Percentiles rank a stretch among this genome's conserved stretches.
These are phyloP conservation scores for Metschnikowia orientalis DNA, from an alignment of 805 yeast species.

Conservation along the genomic window DNA sequence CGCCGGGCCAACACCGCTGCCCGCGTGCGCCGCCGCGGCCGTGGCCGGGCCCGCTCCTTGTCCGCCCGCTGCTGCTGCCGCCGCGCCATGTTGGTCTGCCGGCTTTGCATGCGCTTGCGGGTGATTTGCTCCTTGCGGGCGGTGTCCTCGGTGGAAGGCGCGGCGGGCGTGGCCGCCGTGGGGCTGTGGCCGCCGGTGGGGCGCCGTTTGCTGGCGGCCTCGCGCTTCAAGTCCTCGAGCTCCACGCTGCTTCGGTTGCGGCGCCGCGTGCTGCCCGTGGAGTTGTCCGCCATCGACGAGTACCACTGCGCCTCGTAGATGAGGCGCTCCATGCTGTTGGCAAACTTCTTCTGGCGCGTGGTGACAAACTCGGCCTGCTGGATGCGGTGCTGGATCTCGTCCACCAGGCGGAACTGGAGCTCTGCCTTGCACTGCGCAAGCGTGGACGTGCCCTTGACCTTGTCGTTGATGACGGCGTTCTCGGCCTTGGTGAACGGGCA, in stretches of 20 bases:
- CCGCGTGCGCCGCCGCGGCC: slow-evolving; percentile 4
- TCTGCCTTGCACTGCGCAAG: slow-evolving; percentile 14
- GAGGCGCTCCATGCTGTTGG: slow-evolving; percentile 27
- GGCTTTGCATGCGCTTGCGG: slow-evolving; percentile 7
- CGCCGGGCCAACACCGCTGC: slow-evolving; percentile 1
- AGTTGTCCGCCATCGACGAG: slow-evolving; percentile 19
- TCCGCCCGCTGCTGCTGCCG: slow-evolving; percentile 2
- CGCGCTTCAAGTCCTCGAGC: slow-evolving; percentile 13
- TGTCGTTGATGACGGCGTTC: slow-evolving; percentile 17
- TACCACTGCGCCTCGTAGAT: slow-evolving; percentile 41
- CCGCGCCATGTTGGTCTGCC: slow-evolving; percentile 7
- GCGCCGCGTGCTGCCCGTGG: slow-evolving; percentile 14
- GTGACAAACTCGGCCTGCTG: slow-evolving; percentile 24
- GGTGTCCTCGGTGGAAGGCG: no score
- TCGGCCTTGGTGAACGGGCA: slow-evolving; percentile 26
- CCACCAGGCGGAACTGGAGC: slow-evolving; percentile 25
- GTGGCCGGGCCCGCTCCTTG: slow-evolving; percentile 5
- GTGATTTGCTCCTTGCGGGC: slow-evolving; percentile 5
- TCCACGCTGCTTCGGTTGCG: slow-evolving; percentile 15
- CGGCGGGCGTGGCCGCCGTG: slow-evolving; percentile 3
- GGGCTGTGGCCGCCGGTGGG: not conserved
- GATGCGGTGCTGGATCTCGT: slow-evolving; percentile 20
- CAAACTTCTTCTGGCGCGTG: slow-evolving; percentile 26
- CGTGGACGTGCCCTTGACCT: slow-evolving; percentile 14
- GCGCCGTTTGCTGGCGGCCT: slow-evolving; percentile 5